These are phyloP conservation scores for Rubus parviflorus DNA, from an alignment of 306 rosid species.

Conservation along the genomic window DNA sequence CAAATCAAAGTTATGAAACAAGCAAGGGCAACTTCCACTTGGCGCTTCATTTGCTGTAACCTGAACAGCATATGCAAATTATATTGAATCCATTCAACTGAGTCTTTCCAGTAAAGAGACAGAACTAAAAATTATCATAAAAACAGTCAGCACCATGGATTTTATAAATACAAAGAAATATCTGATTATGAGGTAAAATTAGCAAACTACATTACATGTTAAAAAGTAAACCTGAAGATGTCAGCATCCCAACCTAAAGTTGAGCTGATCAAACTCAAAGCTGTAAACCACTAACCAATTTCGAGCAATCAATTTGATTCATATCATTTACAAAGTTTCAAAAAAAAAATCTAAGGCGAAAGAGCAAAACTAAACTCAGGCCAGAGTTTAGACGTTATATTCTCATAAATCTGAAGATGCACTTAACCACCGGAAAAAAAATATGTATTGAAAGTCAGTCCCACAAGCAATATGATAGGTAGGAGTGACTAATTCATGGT, in stretches of 20 bases:
- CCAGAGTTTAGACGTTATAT: conserved; percentile 5
- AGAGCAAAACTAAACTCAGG: conserved; percentile 2
- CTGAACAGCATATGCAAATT: conserved; percentile 25
- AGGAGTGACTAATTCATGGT: conserved; percentile 38
- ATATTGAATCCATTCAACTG: background rate
- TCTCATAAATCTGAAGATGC: conserved; percentile 10
- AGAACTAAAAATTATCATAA: background rate
- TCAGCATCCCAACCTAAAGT: background rate
- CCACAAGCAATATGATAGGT: conserved; percentile 17
- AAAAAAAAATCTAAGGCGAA: background rate
- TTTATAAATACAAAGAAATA: background rate
- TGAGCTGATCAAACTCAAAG: conserved; percentile 24
- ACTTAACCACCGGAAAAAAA: background rate
- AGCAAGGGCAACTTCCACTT: conserved; percentile 45
- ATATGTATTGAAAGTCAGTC: conserved; percentile 1
- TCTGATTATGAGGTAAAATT: background rate
- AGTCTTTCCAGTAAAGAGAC: background rate
- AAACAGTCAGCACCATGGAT: background rate
- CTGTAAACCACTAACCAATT: conserved; percentile 15
- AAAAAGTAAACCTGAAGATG: background rate
- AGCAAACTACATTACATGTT: background rate
- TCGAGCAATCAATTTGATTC: conserved; percentile 21
- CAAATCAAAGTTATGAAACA: conserved; percentile 52
- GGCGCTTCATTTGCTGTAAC: conserved; percentile 67
- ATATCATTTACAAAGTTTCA: conserved; percentile 1